These are phyloP conservation scores for Acacia melanoxylon DNA, from an alignment of 306 rosid genomes.

Conservation along the genomic window DNA sequence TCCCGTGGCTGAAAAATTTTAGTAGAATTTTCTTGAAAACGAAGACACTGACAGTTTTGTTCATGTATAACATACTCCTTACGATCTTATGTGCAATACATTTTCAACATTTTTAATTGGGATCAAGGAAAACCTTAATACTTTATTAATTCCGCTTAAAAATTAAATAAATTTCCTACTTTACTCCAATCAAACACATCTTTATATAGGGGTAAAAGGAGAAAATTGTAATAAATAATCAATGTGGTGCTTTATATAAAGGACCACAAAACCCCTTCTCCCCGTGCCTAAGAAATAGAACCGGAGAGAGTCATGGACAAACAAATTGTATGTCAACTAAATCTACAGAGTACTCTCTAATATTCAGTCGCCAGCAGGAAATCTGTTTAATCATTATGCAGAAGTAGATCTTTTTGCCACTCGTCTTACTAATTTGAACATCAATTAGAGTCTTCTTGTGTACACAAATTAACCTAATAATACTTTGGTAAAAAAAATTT, in stretches of 20 bases:
- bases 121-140: neutral
- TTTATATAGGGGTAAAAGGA: neutral
- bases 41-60: constrained; percentile 10
- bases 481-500: no score
- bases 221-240: no score
- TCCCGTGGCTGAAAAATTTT: neutral
- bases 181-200: neutral
- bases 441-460: neutral
- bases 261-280: neutral
- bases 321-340: neutral
- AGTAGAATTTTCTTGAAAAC: neutral
- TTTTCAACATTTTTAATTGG: neutral
- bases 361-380: neutral
- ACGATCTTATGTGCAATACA: no score
- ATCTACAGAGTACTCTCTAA: neutral
- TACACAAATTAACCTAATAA: neutral
- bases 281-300: neutral
- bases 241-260: neutral
- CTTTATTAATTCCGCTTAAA: no score
- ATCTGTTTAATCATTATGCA: neutral
- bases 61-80: neutral
- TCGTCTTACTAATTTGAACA: neutral
- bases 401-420: neutral
- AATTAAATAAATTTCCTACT: no score
- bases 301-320: neutral